Evolutionary conservation across 306 rosid genomes (phyloP), one percentile per base, ranked within the genome.

Genomic region (Bauhinia variegata): DNA sequence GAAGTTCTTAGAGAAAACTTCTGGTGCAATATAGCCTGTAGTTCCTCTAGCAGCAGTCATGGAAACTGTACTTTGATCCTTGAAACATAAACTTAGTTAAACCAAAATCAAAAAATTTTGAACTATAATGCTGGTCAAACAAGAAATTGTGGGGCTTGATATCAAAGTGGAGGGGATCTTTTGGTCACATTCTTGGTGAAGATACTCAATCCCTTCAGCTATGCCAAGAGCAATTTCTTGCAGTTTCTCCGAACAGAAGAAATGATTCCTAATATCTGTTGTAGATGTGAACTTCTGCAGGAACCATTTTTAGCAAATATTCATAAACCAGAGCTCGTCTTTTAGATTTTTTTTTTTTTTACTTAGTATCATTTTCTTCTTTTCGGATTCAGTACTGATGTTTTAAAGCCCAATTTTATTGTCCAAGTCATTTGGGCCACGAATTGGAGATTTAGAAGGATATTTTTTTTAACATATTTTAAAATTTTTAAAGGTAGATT

Each of bases 31-130:
- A 58, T 82, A 82, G 3, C 87, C 87, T 7, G 72, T 1, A 3
- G 87, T 79, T 11, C 87, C 84, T 63, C 79, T 79, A 0, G 75
- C 79, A 1, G 75, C 43, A 5, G 82, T 83, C 69, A 83, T 79
- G 0, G 84, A 79, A 3, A 75, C 60, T 1, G 36, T 6, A 44
- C 82, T 83, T 14, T 68, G 79, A 33, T 79, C 82, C 48, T 70
- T 83, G 1, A 80, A 76, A 19, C 66, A 79, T 41, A 83, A 83
- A 64, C 48, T 79, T 79, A 10, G 84, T 79, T 1, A 79, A 17
- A n/a, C 84, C 75, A 32, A 79, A 83, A 41, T 79, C 84, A 5
- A 61, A 72, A 1, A 83, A 68, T 34, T 83, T 83, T 4, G 84
- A 78, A 54, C 8, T 28, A 8, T 68, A 72, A 41, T 42, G 60